These are phyloP conservation scores for Podaxis sp. DNA, from an alignment of 768 basidiomycete species.

Conservation along the genomic window DNA sequence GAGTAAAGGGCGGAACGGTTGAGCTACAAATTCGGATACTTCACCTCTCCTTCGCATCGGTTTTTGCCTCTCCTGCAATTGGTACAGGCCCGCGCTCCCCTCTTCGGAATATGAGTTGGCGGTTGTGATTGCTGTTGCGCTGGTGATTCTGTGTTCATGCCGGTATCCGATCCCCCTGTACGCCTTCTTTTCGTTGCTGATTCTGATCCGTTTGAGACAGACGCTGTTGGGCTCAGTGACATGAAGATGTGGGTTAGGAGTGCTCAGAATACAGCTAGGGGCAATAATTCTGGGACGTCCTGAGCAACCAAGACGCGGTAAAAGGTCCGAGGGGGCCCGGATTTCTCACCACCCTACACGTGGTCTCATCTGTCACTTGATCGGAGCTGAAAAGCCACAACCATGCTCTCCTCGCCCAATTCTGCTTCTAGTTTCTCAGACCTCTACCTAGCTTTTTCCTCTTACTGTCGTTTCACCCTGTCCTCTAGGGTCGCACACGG, in stretches of 20 bases:
- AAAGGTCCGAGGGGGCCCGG: constrained; percentile 27
- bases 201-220: constrained; percentile 57
- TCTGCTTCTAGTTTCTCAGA: constrained; percentile 9
- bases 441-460: neutral
- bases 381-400: constrained; percentile 19
- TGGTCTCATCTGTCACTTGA: constrained; percentile 32
- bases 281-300: constrained; percentile 18
- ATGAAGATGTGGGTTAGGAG: constrained; percentile 32
- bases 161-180: constrained; percentile 37
- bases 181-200: constrained; percentile 58
- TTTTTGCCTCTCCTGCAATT: constrained; percentile 92
- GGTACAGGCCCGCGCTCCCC: constrained; percentile 87
- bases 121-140: constrained; percentile 31
- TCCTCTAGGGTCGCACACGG: neutral
- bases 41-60: constrained; percentile 89
- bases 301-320: constrained; percentile 22
- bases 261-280: constrained; percentile 15
- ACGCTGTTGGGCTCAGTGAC: constrained; percentile 67
- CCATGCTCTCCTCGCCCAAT: constrained; percentile 15
- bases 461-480: neutral
- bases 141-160: constrained; percentile 34
- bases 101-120: constrained; percentile 76
- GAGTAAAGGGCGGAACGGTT: constrained; percentile 47
- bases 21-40: constrained; percentile 32
- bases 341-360: constrained; percentile 20